These are phyloP conservation scores for Penicillium cosmopolitanum DNA, from an alignment of 495 filamentous ascomycete species.

Conservation along the genomic window DNA sequence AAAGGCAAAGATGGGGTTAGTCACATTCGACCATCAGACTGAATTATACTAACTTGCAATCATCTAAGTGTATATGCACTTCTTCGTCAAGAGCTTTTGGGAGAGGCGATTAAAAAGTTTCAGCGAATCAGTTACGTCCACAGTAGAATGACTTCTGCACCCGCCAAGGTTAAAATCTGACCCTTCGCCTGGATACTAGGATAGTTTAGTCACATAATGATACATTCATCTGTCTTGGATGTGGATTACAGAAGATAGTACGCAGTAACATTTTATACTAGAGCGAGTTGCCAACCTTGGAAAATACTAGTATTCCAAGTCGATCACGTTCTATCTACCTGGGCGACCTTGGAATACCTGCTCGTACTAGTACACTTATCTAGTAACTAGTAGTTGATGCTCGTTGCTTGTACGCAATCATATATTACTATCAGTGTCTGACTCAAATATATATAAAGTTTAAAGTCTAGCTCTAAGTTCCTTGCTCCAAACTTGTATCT, in stretches of 20 bases:
- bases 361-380: too few relatives aligned
- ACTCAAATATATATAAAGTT: conserved; percentile 1
- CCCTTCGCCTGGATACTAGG: too few relatives aligned
- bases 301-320: too few relatives aligned
- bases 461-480: conserved; percentile 19
- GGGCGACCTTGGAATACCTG: too few relatives aligned
- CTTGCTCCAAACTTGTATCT: conserved; percentile 48
- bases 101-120: conserved; percentile 51
- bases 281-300: too few relatives aligned
- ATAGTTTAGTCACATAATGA: too few relatives aligned
- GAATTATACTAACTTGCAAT: neutral
- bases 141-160: conserved; percentile 33
- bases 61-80: conserved; percentile 43
- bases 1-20: conserved; percentile 52
- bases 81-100: conserved; percentile 53
- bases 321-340: too few relatives aligned
- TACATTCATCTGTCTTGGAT: too few relatives aligned
- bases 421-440: neutral
- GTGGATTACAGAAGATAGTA: too few relatives aligned
- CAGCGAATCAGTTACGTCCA: conserved; percentile 56
- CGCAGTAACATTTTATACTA: too few relatives aligned
- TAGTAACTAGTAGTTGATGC: too few relatives aligned
- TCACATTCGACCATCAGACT: conserved; percentile 4
- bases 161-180: conserved; percentile 41
- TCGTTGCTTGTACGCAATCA: neutral